Base-by-base conservation (phyloP, 495 filamentous ascomycete genomes). In the Penicillium mononematosum region DNA sequence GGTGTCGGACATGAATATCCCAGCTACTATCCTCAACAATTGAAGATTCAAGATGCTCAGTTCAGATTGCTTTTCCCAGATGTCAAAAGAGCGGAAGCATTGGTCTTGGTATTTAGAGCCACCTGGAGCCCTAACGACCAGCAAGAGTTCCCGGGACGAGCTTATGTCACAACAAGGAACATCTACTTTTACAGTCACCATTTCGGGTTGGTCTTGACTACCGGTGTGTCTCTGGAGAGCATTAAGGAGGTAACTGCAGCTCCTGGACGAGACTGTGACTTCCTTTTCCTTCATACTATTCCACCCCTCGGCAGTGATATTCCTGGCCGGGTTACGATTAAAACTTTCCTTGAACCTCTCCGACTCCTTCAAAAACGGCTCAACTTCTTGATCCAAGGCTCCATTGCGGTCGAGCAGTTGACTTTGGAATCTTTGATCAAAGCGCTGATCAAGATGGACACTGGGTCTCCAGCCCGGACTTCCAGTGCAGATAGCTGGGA, bases 151-250 rank as follows among this genome's bases (percentile, higher is more conserved):
- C 88, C 92, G 43, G 95, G 94, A 0, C 80, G 94, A 52, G 87
- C 92, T 20, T 98, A 92, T 69, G 86, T 96, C 45, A 98, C 95
- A 1, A 80, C 85, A 4, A 83, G 83, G 49, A 86, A 92, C 34
- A 83, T 98, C 58, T 97, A 95, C 65, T 98, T 98, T 69, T 98
- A 96, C 74, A 95, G 92, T 51, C 85, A 98, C 67, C 88, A 96
- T 61, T 81, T 95, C 63, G 94, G 94, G n/a, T 78, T 98, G 27
- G 90, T 96, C 0, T 77, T 97, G 45, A 91, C 90, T 2, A 89
- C 90, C 34, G 82, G 81, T 19, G 81, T 90, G 34, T 82, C 80
- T 36, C 78, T 98, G 44, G 79, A 83, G n/a, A 83, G 74, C 53
- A 88, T 98, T 56, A 81, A 81, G 38, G 94, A 97, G 68, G 89